Percentiles rank a stretch among this genome's conserved stretches.
Evolutionary conservation across 169 alveolate species (phyloP).

Genomic region (Babesia bigemina): DNA sequence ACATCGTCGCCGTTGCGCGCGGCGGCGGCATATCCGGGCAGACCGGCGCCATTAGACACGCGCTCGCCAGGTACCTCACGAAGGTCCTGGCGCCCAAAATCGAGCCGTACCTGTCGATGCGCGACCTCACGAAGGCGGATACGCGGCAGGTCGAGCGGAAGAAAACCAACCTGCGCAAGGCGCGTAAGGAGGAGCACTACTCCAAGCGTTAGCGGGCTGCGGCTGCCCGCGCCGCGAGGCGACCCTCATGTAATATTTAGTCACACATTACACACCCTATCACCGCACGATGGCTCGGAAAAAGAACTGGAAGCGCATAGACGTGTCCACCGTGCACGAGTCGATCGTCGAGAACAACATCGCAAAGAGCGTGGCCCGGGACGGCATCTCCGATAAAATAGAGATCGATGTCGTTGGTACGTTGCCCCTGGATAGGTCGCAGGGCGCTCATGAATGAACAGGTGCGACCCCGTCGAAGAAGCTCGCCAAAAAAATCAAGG

Average conservation of each 20-base stretch:
- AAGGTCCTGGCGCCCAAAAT: constrained; percentile 70
- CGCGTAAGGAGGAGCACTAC: constrained; percentile 68
- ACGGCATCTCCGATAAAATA: constrained; percentile 17
- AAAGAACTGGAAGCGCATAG: constrained; percentile 46
- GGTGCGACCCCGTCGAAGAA: constrained; percentile 22
- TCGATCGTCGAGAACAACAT: constrained; percentile 37
- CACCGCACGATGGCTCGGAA: constrained; percentile 11
- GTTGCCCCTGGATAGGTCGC: neutral
- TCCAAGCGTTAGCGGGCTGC: constrained; percentile 56
- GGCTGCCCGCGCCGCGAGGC: neutral
- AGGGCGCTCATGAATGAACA: neutral
- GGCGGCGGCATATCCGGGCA: constrained; percentile 81
- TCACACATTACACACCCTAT: neutral
- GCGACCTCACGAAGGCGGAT: constrained; percentile 46
- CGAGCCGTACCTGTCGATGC: constrained; percentile 55
- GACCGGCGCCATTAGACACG: constrained; percentile 78
- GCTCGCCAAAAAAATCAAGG: constrained; percentile 25
- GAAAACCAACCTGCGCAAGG: constrained; percentile 68
- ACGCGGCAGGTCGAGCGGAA: constrained; percentile 66
- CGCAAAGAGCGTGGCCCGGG: constrained; percentile 24
- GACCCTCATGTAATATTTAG: neutral
- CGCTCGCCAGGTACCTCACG: constrained; percentile 70
- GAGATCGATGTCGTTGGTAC: constrained; percentile 26
- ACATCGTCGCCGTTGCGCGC: constrained; percentile 70
- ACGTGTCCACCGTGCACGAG: constrained; percentile 44